Evolutionary conservation across 2,329 filamentous ascomycete species (phyloP).

Genomic region (Pseudogymnoascus sp.): DNA sequence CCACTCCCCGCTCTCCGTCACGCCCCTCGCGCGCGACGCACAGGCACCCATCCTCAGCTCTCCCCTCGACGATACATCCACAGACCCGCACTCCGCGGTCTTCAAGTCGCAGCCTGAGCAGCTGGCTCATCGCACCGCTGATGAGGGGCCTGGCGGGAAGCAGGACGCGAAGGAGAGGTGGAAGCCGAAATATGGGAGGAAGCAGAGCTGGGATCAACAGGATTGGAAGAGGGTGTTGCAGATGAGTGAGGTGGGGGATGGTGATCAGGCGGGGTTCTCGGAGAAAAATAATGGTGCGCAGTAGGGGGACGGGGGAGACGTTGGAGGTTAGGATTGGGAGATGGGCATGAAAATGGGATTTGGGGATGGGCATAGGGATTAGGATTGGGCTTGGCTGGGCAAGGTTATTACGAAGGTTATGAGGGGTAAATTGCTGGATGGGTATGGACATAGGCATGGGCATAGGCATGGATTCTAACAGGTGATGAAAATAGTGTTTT

Average conservation of each 20-base stretch:
- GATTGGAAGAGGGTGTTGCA: slow-evolving; percentile 47
- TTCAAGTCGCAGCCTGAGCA: neutral
- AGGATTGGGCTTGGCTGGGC: neutral
- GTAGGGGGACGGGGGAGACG: neutral
- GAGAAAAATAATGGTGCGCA: neutral
- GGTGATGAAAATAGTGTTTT: neutral
- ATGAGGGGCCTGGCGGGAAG: neutral
- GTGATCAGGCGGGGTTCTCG: slow-evolving; percentile 23
- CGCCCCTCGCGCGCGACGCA: neutral
- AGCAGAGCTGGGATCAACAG: slow-evolving; percentile 37
- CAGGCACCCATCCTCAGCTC: neutral
- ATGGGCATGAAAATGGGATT: neutral
- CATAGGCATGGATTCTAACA: neutral
- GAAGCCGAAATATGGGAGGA: slow-evolving; percentile 17
- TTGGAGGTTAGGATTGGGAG: neutral
- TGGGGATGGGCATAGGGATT: neutral
- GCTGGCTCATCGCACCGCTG: neutral
- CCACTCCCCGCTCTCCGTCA: neutral
- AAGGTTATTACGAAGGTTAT: neutral
- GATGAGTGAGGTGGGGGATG: slow-evolving; percentile 36
- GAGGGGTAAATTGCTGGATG: neutral
- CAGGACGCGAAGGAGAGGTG: neutral
- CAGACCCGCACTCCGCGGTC: neutral
- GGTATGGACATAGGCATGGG: neutral
- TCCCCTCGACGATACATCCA: neutral